Conservation (phyloP, 2,329 filamentous ascomycete species). For the Didymosphaeria variabile region DNA sequence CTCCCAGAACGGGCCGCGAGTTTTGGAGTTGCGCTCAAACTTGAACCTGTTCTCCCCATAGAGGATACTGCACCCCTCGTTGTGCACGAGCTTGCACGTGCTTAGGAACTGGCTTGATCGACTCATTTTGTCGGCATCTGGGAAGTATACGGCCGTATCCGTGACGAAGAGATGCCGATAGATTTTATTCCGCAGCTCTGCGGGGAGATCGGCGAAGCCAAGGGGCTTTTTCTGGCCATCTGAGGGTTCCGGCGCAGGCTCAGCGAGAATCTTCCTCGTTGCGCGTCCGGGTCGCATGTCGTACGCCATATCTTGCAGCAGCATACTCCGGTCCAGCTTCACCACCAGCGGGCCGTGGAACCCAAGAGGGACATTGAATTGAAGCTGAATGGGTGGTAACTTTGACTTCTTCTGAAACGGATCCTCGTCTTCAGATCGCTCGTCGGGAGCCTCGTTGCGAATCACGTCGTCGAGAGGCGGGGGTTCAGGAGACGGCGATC, state of each 20-base stretch:
- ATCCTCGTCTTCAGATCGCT: slow-evolving; percentile 39
- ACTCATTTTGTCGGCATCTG: slow-evolving; percentile 46
- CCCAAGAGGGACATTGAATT: slow-evolving; percentile 57
- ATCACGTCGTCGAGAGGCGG: slow-evolving; percentile 47
- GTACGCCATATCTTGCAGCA: slow-evolving; percentile 27
- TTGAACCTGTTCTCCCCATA: slow-evolving; percentile 61
- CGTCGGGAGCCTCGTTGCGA: slow-evolving; percentile 38
- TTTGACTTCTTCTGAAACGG: slow-evolving; percentile 23
- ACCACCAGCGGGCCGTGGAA: slow-evolving; percentile 57
- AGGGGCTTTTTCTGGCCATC: slow-evolving; percentile 5
- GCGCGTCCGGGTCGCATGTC: slow-evolving; percentile 28
- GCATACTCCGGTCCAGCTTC: slow-evolving; percentile 48
- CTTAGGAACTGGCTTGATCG: slow-evolving; percentile 57
- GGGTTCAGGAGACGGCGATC: slow-evolving; percentile 46
- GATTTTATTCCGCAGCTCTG: slow-evolving; percentile 58
- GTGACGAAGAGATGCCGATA: slow-evolving; percentile 56
- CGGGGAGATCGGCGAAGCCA: slow-evolving; percentile 42
- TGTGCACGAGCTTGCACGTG: slow-evolving; percentile 55
- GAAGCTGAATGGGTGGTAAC: slow-evolving; percentile 48
- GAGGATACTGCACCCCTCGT: slow-evolving; percentile 58
- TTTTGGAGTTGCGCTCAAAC: slow-evolving; percentile 51
- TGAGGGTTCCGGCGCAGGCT: slow-evolving; percentile 5
- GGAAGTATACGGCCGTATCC: slow-evolving; percentile 35
- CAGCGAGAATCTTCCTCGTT: slow-evolving; percentile 18
- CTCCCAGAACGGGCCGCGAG: slow-evolving; percentile 53